Evolutionary conservation across 306 rosid genomes (phyloP), one percentile per base, ranked within the genome.

Genomic region (Purshia tridentata): DNA sequence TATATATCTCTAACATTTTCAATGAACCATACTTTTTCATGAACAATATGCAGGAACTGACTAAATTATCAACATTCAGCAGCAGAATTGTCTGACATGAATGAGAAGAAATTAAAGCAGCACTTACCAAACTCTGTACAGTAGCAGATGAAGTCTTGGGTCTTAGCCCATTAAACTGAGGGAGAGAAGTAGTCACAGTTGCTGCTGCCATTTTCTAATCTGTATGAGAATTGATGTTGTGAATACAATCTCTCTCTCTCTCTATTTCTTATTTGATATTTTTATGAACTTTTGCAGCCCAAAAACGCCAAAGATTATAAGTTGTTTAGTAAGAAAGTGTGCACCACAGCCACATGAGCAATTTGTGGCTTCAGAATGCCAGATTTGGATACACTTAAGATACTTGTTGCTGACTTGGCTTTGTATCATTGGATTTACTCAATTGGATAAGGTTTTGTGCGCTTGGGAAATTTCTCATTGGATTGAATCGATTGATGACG

Each of bases 121-220:
- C 3, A 71, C 81, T 65, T 5, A 90, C 99, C 95, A 91, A 51
- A 83, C 79, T 84, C 12, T 80, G 84, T 20, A 77, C 85, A 20
- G 96, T 88, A 62, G 92, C 72, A 15, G 77, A 41, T 13, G 90
- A 78, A 75, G 84, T 29, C 49, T 81, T 71, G 81, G 99, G 74
- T 78, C 84, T 85, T 41, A 94, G 88, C 40, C 97, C 96, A 83
- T 1, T 85, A 87, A 89, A 89, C 18, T 91, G 99, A 37, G 97
- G 96, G 77, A 94, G 77, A 57, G 91, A 82, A 47, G 90, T 84
- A 70, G 84, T 86, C 75, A 86, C 77, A 2, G 95, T 72, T 23
- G 89, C 69, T 59, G 89, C 67, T 69, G 99, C 96, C 99, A 94
- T 94, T 83, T 72, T 8, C 23, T 14, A 6, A 54, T 58, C 5